Evolutionary conservation across 176 grass and related monocot species (phyloP).

Genomic region (Musa schizocarpa): DNA sequence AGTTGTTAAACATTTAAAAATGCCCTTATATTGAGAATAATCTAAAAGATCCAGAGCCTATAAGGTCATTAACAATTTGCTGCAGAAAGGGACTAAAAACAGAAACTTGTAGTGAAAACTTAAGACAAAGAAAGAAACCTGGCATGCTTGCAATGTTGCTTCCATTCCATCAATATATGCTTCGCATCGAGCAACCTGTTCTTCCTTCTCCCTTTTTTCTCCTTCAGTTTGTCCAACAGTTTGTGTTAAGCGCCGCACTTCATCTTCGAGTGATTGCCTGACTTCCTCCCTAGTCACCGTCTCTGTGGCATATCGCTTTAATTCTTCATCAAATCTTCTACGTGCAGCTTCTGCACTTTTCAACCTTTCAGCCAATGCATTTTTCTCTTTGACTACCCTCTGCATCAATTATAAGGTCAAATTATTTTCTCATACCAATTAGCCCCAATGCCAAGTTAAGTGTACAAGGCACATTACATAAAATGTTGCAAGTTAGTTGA

Average conservation of each 20-base stretch:
- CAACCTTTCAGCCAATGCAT: constrained; percentile 57
- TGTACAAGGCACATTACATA: not conserved
- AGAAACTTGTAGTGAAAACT: not conserved
- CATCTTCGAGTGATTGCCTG: constrained; percentile 59
- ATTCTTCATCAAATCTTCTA: constrained; percentile 77
- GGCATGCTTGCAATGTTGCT: constrained; percentile 76
- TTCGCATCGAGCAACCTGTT: constrained; percentile 78
- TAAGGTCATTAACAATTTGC: not conserved
- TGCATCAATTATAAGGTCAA: constrained; percentile 30
- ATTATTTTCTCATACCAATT: constrained; percentile 20
- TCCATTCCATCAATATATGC: constrained; percentile 86
- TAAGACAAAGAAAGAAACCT: constrained; percentile 33
- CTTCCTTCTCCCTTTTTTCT: constrained; percentile 87
- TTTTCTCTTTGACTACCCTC: constrained; percentile 89
- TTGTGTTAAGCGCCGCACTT: constrained; percentile 65
- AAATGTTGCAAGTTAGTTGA: not conserved
- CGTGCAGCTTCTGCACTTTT: constrained; percentile 71
- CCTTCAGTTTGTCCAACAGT: constrained; percentile 61
- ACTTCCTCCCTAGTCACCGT: constrained; percentile 50
- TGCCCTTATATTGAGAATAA: not conserved
- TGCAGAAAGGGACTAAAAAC: not conserved
- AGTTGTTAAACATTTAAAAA: no score
- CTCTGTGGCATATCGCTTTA: constrained; percentile 70
- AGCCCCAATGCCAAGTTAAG: not conserved
- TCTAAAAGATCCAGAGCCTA: not conserved